These are phyloP conservation scores for Candida sp. DNA, from an alignment of 1,139 yeast species.

Conservation along the genomic window DNA sequence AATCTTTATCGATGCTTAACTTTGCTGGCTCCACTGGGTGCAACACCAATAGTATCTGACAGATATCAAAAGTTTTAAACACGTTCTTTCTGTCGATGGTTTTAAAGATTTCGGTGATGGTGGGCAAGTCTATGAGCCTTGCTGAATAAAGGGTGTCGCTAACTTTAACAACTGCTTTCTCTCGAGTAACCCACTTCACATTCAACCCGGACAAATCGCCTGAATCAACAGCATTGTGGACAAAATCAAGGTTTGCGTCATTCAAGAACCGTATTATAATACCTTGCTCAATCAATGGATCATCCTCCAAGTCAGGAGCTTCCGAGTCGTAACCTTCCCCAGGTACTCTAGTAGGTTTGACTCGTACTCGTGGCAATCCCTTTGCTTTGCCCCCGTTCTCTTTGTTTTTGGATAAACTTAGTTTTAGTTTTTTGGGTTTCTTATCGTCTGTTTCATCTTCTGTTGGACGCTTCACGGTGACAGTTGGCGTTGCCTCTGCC, in stretches of 20 bases:
- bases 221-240: slow-evolving; percentile 77
- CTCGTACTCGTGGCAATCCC: slow-evolving; percentile 65
- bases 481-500: slow-evolving; percentile 2
- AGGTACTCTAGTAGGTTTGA: slow-evolving; percentile 84
- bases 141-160: slow-evolving; percentile 75
- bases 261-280: slow-evolving; percentile 79
- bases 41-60: slow-evolving; percentile 84
- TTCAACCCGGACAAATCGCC: slow-evolving; percentile 79
- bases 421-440: slow-evolving; percentile 24
- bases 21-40: slow-evolving; percentile 56
- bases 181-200: slow-evolving; percentile 81
- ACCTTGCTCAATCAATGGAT: slow-evolving; percentile 91
- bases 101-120: slow-evolving; percentile 85
- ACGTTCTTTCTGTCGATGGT: slow-evolving; percentile 90
- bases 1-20: slow-evolving; percentile 41
- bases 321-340: slow-evolving; percentile 98
- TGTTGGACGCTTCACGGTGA: slow-evolving; percentile 8
- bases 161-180: slow-evolving; percentile 70
- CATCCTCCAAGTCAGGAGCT: slow-evolving; percentile 96
- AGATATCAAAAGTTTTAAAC: slow-evolving; percentile 84
- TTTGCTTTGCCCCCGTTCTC: slow-evolving; percentile 17
- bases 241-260: slow-evolving; percentile 76
- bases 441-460: slow-evolving; percentile 15
- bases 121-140: slow-evolving; percentile 87
- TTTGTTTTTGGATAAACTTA: slow-evolving; percentile 20